Percentiles rank a stretch among this genome's conserved stretches.
Conservation (phyloP, 176 grass and related monocot genomes). For the Hordeum vulgare region DNA sequence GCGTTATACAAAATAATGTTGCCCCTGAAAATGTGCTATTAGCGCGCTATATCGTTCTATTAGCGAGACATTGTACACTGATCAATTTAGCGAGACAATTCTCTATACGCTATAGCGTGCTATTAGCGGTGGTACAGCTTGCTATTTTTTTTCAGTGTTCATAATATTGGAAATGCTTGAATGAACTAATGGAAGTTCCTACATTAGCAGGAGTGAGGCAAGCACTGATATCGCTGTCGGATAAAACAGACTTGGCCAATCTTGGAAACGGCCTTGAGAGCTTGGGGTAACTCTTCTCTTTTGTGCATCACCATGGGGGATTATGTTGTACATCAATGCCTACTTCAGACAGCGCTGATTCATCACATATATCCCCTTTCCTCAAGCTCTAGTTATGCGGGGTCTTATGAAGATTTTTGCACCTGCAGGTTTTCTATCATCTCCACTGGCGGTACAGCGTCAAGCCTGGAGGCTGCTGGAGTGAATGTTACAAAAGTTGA, state of each 20-base stretch:
- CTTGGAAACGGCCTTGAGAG: constrained; percentile 54
- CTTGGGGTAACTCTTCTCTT: constrained; percentile 41
- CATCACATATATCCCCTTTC: not conserved
- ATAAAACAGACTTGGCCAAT: constrained; percentile 50
- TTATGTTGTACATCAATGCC: not conserved
- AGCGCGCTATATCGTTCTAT: too few relatives aligned
- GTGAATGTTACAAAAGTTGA: constrained; percentile 85
- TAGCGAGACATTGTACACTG: too few relatives aligned
- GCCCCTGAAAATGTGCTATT: too few relatives aligned
- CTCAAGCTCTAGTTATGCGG: not conserved
- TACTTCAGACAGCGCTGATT: not conserved
- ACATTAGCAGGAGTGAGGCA: constrained; percentile 32
- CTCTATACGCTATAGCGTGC: too few relatives aligned
- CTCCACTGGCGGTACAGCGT: constrained; percentile 91
- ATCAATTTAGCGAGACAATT: too few relatives aligned
- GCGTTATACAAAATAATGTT: too few relatives aligned
- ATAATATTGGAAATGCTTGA: not conserved
- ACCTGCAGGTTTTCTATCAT: constrained; percentile 73
- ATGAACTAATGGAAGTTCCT: constrained; percentile 4
- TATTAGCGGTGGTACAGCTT: too few relatives aligned
- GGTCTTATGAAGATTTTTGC: not conserved
- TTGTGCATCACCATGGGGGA: not conserved
- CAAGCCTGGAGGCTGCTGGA: constrained; percentile 73
- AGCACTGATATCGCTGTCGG: constrained; percentile 58
- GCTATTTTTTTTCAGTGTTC: too few relatives aligned